Evolutionary conservation across 208 protist genomes (phyloP), one percentile per base, ranked within the genome.

Genomic region (Leishmania martiniquensis): DNA sequence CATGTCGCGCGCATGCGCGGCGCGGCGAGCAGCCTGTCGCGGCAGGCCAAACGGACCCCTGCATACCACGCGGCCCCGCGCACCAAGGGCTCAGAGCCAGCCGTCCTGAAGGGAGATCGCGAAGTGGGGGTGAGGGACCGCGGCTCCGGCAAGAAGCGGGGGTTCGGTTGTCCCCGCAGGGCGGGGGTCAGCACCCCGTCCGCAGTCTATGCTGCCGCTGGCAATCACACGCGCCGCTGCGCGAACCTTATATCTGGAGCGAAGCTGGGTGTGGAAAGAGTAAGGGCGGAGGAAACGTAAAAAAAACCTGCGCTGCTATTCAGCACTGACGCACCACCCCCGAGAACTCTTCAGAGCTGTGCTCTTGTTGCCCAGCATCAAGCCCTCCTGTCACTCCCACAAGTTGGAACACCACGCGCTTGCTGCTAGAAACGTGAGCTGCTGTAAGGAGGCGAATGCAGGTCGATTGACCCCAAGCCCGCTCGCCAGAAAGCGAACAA

Each of bases 381-480:
- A 37, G 0, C 12, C 25, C 20, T 25, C 12, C 25, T 12, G 22
- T 77, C 49, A 89, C 55, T 60, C 73, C 91, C 88, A 95, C 52
- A 96, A 68, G 37, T 91, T 77, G 15, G 92, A 96, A 71, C 91
- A 89, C 92, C 91, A 96, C 72, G 85, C 82, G 52, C 94, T 97
- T 15, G 91, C 72, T 0, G 89, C 89, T 0, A 97, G 81, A 75
- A 83, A 89, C 1, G 92, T 86, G 45, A 96, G 80, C 75, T 97
- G 92, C 42, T 83, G 82, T 59, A 87, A 86, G 42, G 86, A 85
- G n/a, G 91, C 79, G 15, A 90, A 79, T 12, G 89, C 29, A 34
- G 77, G 84, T 20, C 88, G 89, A 55, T 95, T 93, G 73, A 97
- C 90, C 20, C 94, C 92, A 76, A 94, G 87, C 0, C 86, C 81